A percentile compares a stretch with the other conserved stretches of the same genome.
Evolutionary conservation across 2,329 filamentous ascomycete species (phyloP).

Genomic region (Fusarium anguioides): DNA sequence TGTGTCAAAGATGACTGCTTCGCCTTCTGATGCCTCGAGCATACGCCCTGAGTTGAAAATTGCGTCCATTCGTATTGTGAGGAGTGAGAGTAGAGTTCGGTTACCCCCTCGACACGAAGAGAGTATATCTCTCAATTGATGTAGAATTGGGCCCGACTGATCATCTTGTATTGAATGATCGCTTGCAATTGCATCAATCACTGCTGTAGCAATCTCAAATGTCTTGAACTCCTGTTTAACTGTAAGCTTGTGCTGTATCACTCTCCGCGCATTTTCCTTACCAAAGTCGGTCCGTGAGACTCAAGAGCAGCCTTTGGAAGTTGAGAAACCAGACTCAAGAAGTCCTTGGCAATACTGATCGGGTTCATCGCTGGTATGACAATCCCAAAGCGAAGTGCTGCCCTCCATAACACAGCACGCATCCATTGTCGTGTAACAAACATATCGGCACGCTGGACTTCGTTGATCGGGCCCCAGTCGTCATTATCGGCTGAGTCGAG

Average conservation of each 20-base stretch:
- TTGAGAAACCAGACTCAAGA: conserved; percentile 55
- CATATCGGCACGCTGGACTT: conserved; percentile 61
- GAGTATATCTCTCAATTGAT: conserved; percentile 53
- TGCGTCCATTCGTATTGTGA: conserved; percentile 47
- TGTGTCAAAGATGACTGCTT: conserved; percentile 21
- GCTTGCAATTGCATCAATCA: conserved; percentile 54
- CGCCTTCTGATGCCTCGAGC: conserved; percentile 12
- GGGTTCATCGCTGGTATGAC: conserved; percentile 50
- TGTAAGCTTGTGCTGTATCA: neutral
- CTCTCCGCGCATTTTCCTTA: neutral
- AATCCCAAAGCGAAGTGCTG: conserved; percentile 51
- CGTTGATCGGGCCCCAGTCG: conserved; percentile 53
- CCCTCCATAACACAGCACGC: conserved; percentile 60
- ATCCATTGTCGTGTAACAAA: conserved; percentile 63
- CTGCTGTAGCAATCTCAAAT: conserved; percentile 59
- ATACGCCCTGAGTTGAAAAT: conserved; percentile 34
- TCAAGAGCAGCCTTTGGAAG: conserved; percentile 60
- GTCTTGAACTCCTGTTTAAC: conserved; percentile 55
- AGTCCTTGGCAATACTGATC: conserved; percentile 58
- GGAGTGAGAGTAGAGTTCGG: conserved; percentile 51
- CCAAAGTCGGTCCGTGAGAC: conserved; percentile 61
- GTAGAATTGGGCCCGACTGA: conserved; percentile 51
- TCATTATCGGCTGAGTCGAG: conserved; percentile 54
- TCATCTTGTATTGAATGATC: conserved; percentile 38
- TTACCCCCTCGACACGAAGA: conserved; percentile 58